These are phyloP conservation scores for Triadica sebifera DNA, from an alignment of 345 rosid genomes.

Conservation along the genomic window DNA sequence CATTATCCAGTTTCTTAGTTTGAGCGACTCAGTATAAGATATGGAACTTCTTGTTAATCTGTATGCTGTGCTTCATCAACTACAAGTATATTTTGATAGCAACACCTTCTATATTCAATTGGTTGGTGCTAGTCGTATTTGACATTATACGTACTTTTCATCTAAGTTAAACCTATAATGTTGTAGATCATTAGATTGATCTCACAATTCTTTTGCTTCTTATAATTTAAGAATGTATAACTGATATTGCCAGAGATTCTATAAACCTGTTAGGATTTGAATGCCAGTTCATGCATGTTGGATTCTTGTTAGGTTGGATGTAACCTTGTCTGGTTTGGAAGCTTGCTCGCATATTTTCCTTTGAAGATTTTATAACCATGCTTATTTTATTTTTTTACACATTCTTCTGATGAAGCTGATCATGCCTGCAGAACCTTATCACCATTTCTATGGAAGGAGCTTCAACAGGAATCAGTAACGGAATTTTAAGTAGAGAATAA, in stretches of 20 bases:
- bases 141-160: background rate
- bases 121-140: background rate
- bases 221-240: background rate
- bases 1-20: background rate
- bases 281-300: background rate
- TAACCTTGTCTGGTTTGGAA: slow-evolving; percentile 2
- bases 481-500: background rate
- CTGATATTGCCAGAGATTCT: background rate
- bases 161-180: background rate
- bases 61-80: background rate
- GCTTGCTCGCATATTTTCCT: background rate
- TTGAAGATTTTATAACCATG: background rate
- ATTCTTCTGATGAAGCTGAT: background rate
- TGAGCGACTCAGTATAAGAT: background rate
- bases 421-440: background rate
- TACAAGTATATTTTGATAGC: too few species aligned
- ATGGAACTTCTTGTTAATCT: too few species aligned
- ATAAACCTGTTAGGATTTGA: background rate
- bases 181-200: background rate
- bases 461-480: background rate
- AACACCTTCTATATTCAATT: too few species aligned
- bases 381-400: background rate
- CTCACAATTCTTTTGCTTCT: background rate
- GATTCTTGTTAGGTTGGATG: background rate
- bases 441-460: background rate